Evolutionary conservation across 192 early-diverging fungal species (phyloP), one percentile per base, ranked within the genome.

Genomic region (Umbelopsis sp.): DNA sequence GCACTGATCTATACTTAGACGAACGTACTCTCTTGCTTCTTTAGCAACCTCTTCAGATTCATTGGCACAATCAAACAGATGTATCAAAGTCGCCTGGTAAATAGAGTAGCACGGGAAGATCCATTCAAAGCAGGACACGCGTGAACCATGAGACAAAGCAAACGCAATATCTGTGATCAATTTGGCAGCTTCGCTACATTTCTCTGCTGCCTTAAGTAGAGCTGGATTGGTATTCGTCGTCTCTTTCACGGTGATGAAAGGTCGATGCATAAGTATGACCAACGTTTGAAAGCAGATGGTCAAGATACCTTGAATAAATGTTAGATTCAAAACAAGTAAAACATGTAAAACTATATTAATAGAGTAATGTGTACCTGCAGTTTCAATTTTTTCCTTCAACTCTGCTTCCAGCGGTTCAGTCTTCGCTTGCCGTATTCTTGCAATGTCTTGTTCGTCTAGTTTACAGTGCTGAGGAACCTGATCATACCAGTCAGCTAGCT

Each of bases 201-300:
- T 50, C 2, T 46, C 4, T 22, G 71, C 67, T 27, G 64, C 64
- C 21, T 27, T 46, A 1, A 33, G 44, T 8, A 73, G 22, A 12
- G 12, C 27, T 0, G 64, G 21, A 5, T 37, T 45, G 18, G 47
- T n/a, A 18, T 64, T 41, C 4, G 41, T 23, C 21, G 30, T 22
- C 11, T 65, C 46, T 15, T 72, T 69, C 12, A 69, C 49, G 9
- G 66, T 64, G 21, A 80, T 67, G 53, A 80, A 80, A 8, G 78
- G 78, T 22, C 78, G 74, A 41, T 76, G 66, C 1, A 80, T 33
- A 1, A 80, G 49, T 4, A 80, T 46, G 4, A 76, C 51, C 16
- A 80, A 67, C 3, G 78, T 74, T 49, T 76, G 69, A 53, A 71
- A 73, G 46, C 78, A 80, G 8, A 76, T 23, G 0, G 72, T 74